Evolutionary conservation across 2,329 filamentous ascomycete species (phyloP), one percentile per base, ranked within the genome.

Genomic region (Epichloe sp.): DNA sequence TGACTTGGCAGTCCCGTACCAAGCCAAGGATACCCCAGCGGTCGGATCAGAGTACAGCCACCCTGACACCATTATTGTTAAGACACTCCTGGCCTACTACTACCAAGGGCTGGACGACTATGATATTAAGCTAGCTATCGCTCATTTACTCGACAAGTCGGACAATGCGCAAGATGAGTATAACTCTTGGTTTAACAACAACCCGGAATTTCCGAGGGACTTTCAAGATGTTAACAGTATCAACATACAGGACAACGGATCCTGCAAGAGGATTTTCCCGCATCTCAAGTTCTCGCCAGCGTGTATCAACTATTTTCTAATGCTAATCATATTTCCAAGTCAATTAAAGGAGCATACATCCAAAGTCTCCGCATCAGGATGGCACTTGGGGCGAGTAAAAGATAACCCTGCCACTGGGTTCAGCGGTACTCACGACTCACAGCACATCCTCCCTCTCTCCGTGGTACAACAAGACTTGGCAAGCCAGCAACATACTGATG

Each of bases 341-440:
- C 74, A 81, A n/a, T 73, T 79, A 57, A 78, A 74, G 35, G 76
- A 84, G 53, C 86, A 83, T 45, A 31, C 26, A 31, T 31, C 26
- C 26, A 31, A 31, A 31, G 26, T 31, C 8, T 31, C 26, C 0
- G 71, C 78, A 0, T 86, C 81, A 0, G 82, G 80, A 0, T 86
- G 82, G 82, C 26, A 31, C 26, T 31, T 31, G 26, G 26, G 26
- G 26, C 26, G 26, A 31, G 26, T 31, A 31, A 31, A 31, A 31
- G 26, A 31, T 31, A 31, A 31, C 10, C 26, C 8, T 10, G 84
- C 82, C 0, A 86, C 82, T 0, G 84, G 84, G 0, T 88, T 89
- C 60, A 84, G 79, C 7, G 84, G 84, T 0, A 88, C 85, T 0
- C 87, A 85, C 44, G 84, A 88, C 58, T 80, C 77, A 19, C 70